These are phyloP conservation scores for Fusarium brevicatenulatum DNA, from an alignment of 2,329 filamentous ascomycete species.

Conservation along the genomic window DNA sequence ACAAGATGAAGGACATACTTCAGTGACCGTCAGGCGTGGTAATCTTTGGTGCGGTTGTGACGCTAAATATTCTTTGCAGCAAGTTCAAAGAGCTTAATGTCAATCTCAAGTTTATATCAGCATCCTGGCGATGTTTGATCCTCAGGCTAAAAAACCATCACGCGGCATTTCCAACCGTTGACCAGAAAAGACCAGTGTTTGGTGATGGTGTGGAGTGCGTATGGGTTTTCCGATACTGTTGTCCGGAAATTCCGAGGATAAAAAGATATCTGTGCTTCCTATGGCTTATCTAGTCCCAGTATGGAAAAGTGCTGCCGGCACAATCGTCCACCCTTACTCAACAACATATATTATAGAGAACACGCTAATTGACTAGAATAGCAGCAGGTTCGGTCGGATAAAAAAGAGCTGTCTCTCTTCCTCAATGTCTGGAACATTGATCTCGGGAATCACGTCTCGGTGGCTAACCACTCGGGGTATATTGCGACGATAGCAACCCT, in stretches of 20 bases:
- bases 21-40: too few species aligned
- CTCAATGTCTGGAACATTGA: rapidly evolving
- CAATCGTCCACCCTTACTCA: rapidly evolving
- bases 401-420: background rate
- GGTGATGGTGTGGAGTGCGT: background rate
- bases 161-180: background rate
- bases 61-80: background rate
- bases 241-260: background rate
- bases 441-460: background rate
- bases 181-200: rapidly evolving
- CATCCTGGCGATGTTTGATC: rapidly evolving
- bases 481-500: background rate
- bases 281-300: background rate
- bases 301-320: rapidly evolving
- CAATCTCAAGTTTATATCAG: rapidly evolving
- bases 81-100: too few species aligned
- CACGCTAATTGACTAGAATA: too few species aligned
- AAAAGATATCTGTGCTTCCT: too few species aligned
- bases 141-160: too few species aligned
- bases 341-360: background rate
- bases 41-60: background rate
- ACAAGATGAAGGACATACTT: rapidly evolving
- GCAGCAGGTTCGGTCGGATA: rapidly evolving
- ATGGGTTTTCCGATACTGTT: background rate
- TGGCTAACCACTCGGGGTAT: background rate